These are phyloP conservation scores for Pleurostoma richardsiae DNA, from an alignment of 2,329 filamentous ascomycete genomes.

Conservation along the genomic window DNA sequence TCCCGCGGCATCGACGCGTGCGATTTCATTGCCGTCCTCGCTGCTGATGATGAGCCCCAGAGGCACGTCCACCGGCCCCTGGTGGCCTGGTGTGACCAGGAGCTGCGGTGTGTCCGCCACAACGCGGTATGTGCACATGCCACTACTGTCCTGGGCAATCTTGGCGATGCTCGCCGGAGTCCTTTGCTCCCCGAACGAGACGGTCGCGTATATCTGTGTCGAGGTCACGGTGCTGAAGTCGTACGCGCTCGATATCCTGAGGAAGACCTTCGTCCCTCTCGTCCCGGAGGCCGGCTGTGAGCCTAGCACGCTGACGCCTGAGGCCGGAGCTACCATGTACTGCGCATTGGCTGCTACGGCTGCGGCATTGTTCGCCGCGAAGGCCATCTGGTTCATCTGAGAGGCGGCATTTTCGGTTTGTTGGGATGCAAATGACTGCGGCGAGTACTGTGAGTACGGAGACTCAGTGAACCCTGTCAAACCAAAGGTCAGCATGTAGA, in stretches of 20 bases:
- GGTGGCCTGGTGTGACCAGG: slow-evolving; percentile 41
- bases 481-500: neutral
- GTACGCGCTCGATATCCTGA: slow-evolving; percentile 72
- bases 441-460: slow-evolving; percentile 46
- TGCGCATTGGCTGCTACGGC: slow-evolving; percentile 28
- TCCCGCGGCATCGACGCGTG: slow-evolving; percentile 39
- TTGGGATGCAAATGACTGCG: slow-evolving; percentile 39
- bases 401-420: slow-evolving; percentile 44
- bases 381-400: slow-evolving; percentile 51
- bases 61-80: slow-evolving; percentile 43
- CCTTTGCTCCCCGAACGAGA: slow-evolving; percentile 76
- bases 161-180: slow-evolving; percentile 63
- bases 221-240: slow-evolving; percentile 59
- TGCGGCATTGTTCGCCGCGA: slow-evolving; percentile 57
- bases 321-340: slow-evolving; percentile 59
- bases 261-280: slow-evolving; percentile 63
- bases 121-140: slow-evolving; percentile 65
- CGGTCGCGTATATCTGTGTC: slow-evolving; percentile 50
- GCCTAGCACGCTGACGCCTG: slow-evolving; percentile 52
- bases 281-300: slow-evolving; percentile 65
- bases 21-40: slow-evolving; percentile 46
- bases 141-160: slow-evolving; percentile 48
- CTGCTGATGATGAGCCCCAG: slow-evolving; percentile 49
- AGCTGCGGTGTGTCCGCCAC: slow-evolving; percentile 65
- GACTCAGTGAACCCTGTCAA: slow-evolving; percentile 34